These are phyloP conservation scores for Plasmodium falciparum DNA, from an alignment of 169 alveolate species.

Conservation along the genomic window DNA sequence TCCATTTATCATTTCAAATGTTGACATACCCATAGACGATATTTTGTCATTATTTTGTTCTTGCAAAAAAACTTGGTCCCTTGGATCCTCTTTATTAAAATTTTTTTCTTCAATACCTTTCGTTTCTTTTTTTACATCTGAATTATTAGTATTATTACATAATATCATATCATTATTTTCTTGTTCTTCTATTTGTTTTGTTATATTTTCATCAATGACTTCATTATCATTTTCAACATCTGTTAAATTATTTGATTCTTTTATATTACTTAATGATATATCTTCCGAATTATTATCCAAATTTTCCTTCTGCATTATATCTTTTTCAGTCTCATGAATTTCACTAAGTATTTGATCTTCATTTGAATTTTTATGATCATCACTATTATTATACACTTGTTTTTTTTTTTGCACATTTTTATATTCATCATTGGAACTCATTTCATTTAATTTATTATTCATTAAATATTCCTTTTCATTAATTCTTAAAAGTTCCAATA, in stretches of 20 bases:
- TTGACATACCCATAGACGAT: slow-evolving; percentile 27
- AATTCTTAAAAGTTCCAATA: slow-evolving; percentile 47
- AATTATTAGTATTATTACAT: not conserved
- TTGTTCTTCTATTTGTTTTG: not conserved
- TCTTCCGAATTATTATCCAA: not conserved
- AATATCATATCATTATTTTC: not conserved
- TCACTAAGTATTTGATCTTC: not conserved
- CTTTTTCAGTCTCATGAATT: not conserved
- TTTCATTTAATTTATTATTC: not conserved
- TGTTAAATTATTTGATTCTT: not conserved
- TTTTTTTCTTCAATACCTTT: not conserved
- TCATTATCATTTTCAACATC: not conserved
- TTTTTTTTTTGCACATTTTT: not conserved
- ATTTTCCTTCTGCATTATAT: not conserved
- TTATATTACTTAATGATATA: not conserved
- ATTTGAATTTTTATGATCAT: slow-evolving; percentile 3
- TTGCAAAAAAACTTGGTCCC: not conserved
- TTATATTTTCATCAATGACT: not conserved
- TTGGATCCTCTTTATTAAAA: not conserved
- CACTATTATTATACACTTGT: not conserved
- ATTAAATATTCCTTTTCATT: slow-evolving; percentile 24
- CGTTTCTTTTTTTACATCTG: slow-evolving; percentile 2
- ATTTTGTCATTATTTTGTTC: slow-evolving; percentile 10
- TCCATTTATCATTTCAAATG: slow-evolving; percentile 67
- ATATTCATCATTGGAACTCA: not conserved